These are phyloP conservation scores for Dianthus caryophyllus DNA, from an alignment of 148 eudicot species.

Conservation along the genomic window DNA sequence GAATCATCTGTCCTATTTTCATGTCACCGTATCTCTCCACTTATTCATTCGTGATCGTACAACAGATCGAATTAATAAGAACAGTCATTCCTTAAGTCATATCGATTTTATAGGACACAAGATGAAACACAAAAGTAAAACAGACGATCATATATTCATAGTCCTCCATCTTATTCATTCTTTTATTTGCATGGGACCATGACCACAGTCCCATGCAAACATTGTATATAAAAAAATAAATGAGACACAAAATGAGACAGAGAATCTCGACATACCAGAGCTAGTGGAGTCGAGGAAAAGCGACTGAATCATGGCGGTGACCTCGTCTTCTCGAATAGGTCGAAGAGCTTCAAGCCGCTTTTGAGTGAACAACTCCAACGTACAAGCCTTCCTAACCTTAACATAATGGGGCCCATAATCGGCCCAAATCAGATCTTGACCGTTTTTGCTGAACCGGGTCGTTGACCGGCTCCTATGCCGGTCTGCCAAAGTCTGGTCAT, in stretches of 20 bases:
- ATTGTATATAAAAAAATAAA: not conserved
- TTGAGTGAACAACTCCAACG: conserved; percentile 60
- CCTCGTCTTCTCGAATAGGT: conserved; percentile 84
- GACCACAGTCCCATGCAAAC: too few relatives aligned
- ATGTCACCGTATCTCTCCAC: too few relatives aligned
- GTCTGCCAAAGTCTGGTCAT: conserved; percentile 70
- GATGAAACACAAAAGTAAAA: too few relatives aligned
- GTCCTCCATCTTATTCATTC: too few relatives aligned
- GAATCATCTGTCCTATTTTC: too few relatives aligned
- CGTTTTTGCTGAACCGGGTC: conserved; percentile 50
- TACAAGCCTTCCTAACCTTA: conserved; percentile 75
- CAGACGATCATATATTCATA: too few relatives aligned
- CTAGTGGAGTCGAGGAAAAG: conserved; percentile 43
- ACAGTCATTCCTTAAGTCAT: too few relatives aligned
- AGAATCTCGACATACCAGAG: conserved; percentile 50
- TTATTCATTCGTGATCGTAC: too few relatives aligned
- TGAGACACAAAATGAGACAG: not conserved
- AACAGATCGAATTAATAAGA: too few relatives aligned
- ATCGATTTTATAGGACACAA: too few relatives aligned
- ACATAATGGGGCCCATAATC: conserved; percentile 95
- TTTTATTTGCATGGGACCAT: too few relatives aligned
- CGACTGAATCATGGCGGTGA: conserved; percentile 82
- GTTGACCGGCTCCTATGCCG: conserved; percentile 56
- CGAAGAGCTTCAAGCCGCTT: conserved; percentile 71
- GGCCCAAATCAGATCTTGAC: conserved; percentile 76